Base-by-base conservation (phyloP, 768 basidiomycete species). In the Rhizopogon vinicolor region DNA sequence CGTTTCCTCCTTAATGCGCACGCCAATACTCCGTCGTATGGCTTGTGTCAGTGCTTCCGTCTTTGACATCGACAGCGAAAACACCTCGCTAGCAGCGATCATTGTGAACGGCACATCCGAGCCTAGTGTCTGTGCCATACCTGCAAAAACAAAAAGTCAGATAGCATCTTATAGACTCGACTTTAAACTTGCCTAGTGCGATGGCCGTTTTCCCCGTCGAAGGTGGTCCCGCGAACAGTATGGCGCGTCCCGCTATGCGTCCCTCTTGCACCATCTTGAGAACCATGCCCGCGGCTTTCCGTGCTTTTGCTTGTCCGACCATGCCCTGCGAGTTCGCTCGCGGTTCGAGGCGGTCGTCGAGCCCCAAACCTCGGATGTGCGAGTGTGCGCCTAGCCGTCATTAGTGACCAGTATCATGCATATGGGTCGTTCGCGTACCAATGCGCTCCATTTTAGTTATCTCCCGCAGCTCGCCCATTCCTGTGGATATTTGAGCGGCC, bases 141-240 rank as follows among this genome's bases (percentile, higher is more conserved):
- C 95, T 93, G 53, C 16, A 43, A 22, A 7, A 29, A 40, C 16
- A 43, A 22, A 7, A 29, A 40, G 25, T 41, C 35, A 18, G 7
- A 13, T n/a, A 59, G 54, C 10, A 41, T 33, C 8, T 10, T 7
- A 42, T 16, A 25, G 29, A 13, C 7, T 43, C 18, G 2, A 41
- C 13, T n/a, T 16, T 37, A 49, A 48, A 77, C 82, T 51, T 62
- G 91, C 94, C 96, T 72, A 98, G 81, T 5, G 96, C 97, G 65
- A 99, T 97, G 33, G 97, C 97, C 0, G 97, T 98, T 74, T 99
- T 99, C 25, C 97, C 97, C 1, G 94, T 93, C 33, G 92, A 93
- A 6, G 97, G 95, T 6, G 97, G 97, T 0, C 97, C 97, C 16
- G 97, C 97, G 72, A 99, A 97, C 53, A 99, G 77, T 73, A 99